Percentiles rank a stretch among this genome's conserved stretches.
Evolutionary conservation across 257 asterid species (phyloP).

Genomic region (Eucommia ulmoides): DNA sequence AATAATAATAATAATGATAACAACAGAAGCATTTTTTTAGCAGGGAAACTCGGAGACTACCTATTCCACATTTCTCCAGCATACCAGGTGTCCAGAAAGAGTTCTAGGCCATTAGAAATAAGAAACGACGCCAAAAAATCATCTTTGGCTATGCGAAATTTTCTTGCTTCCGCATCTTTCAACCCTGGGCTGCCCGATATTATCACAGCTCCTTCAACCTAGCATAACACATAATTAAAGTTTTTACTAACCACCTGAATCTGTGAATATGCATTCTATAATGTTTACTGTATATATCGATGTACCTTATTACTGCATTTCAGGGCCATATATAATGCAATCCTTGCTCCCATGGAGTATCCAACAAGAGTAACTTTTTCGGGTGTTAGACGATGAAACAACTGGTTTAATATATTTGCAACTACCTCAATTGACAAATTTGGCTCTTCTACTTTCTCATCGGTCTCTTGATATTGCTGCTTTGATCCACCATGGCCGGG

Average conservation of each 20-base stretch:
- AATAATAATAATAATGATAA: too few relatives aligned
- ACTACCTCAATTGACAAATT: slow-evolving; percentile 51
- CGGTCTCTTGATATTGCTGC: slow-evolving; percentile 20
- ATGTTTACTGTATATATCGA: slow-evolving; percentile 1
- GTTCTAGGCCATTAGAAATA: slow-evolving; percentile 53
- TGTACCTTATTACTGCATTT: slow-evolving; percentile 55
- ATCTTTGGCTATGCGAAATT: slow-evolving; percentile 59
- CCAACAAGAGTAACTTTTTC: slow-evolving; percentile 66
- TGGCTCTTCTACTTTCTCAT: slow-evolving; percentile 20
- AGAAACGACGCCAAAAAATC: slow-evolving; percentile 69
- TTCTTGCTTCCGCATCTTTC: slow-evolving; percentile 45
- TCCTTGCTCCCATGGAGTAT: slow-evolving; percentile 95
- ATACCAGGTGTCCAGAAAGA: slow-evolving; percentile 69
- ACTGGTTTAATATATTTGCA: slow-evolving; percentile 40
- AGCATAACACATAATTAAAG: slow-evolving; percentile 6
- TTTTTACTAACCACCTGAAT: slow-evolving; percentile 2
- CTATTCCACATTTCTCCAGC: slow-evolving; percentile 78
- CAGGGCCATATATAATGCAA: slow-evolving; percentile 62
- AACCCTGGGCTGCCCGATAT: slow-evolving; percentile 94
- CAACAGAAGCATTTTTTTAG: too few relatives aligned
- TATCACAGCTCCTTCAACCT: slow-evolving; percentile 77
- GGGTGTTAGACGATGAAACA: slow-evolving; percentile 31
- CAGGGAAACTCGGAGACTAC: slow-evolving; percentile 21
- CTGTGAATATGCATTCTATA: too few relatives aligned
- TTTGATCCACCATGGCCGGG: slow-evolving; percentile 90